Conservation (phyloP, 441 rosid genomes). For the Pelargonium citronellum region DNA sequence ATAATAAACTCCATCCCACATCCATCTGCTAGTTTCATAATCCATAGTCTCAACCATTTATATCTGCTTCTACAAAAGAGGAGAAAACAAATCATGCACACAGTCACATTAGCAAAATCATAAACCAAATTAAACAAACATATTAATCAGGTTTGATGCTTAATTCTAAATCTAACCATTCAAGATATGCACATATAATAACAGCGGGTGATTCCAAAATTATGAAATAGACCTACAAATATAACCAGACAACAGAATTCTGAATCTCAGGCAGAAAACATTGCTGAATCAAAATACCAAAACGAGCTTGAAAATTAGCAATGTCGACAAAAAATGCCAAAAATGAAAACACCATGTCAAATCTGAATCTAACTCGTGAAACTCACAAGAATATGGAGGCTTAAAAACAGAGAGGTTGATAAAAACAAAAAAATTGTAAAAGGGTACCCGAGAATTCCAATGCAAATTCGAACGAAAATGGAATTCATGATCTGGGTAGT, state of each 20-base stretch:
- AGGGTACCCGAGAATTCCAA: not conserved
- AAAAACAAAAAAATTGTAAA: not conserved
- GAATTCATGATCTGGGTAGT: not conserved
- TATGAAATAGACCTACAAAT: not conserved
- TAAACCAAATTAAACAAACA: not conserved
- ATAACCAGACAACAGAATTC: not conserved
- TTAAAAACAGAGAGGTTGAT: not conserved
- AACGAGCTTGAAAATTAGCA: not conserved
- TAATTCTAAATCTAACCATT: not conserved
- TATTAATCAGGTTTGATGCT: not conserved
- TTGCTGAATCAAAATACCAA: not conserved
- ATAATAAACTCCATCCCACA: constrained; percentile 56
- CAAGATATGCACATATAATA: not conserved
- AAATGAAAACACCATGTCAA: not conserved
- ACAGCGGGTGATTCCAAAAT: not conserved
- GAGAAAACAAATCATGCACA: constrained; percentile 30
- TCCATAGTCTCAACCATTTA: constrained; percentile 28
- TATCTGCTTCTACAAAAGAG: constrained; percentile 21
- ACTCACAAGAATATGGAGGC: not conserved
- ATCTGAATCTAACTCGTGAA: not conserved
- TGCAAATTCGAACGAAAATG: not conserved
- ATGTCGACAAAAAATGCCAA: not conserved
- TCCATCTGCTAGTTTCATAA: constrained; percentile 45
- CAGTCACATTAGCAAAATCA: no score
- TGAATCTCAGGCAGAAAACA: not conserved